Percentiles rank a stretch among this genome's conserved stretches.
Conservation (phyloP, 192 early-diverging fungal genomes). For the Ambispora gerdemannii region DNA sequence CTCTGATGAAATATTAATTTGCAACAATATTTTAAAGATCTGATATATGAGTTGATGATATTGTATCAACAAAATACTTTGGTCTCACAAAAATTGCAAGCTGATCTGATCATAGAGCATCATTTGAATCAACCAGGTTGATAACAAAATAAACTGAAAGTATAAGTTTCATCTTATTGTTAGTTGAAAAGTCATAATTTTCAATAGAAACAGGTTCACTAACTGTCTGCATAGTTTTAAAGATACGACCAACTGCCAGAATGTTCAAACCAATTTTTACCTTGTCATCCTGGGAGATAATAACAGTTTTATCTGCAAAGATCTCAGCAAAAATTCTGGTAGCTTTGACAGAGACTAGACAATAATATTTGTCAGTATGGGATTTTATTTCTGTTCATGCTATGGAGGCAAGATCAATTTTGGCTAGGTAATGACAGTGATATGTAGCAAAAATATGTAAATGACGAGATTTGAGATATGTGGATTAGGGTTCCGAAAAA, state of each 20-base stretch:
- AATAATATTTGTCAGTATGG: slow-evolving; percentile 18
- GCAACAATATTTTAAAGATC: not conserved
- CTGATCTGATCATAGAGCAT: not conserved
- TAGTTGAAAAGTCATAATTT: not conserved
- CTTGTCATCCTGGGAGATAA: slow-evolving; percentile 6
- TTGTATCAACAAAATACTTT: not conserved
- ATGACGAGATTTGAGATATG: not conserved
- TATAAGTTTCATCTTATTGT: not conserved
- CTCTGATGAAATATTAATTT: not conserved
- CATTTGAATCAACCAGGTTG: not conserved
- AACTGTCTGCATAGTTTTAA: not conserved
- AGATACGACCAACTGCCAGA: not conserved
- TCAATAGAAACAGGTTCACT: not conserved
- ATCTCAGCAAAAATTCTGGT: not conserved
- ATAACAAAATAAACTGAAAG: slow-evolving; percentile 4
- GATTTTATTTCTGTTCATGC: not conserved
- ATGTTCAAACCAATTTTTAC: not conserved
- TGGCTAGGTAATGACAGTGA: not conserved
- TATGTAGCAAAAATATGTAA: not conserved
- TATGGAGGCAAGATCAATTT: not conserved
- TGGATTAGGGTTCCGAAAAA: too few species aligned
- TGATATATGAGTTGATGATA: not conserved
- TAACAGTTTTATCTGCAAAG: not conserved
- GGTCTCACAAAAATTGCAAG: not conserved
- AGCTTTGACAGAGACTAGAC: not conserved